phyloP scores from a whole-genome alignment of 805 yeast species.

The Saturnispora besseyi region DNA sequence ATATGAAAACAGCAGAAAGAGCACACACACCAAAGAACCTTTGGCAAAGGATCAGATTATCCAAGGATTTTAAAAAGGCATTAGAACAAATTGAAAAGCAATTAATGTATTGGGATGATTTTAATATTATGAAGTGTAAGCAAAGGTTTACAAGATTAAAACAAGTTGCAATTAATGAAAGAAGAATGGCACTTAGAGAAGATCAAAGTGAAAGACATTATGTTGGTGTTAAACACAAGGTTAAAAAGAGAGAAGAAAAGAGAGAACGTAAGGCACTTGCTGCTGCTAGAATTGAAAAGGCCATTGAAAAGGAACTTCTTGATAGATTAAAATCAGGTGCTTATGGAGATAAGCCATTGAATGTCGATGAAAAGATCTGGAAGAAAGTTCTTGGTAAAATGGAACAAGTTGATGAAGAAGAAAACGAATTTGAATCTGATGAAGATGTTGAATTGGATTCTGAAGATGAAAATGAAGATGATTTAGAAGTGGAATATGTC shows the following conservation, averaged over 20 bases:
- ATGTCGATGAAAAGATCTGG: constrained; percentile 95
- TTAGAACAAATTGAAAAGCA: constrained; percentile 82
- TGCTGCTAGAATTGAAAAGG: constrained; percentile 94
- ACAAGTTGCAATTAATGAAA: constrained; percentile 91
- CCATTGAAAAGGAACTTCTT: constrained; percentile 89
- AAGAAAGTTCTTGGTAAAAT: constrained; percentile 76
- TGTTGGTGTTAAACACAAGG: constrained; percentile 89
- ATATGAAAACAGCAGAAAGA: constrained; percentile 97
- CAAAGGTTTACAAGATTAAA: constrained; percentile 91
- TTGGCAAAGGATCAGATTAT: constrained; percentile 91
- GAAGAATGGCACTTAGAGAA: constrained; percentile 82
- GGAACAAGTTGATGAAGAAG: constrained; percentile 49
- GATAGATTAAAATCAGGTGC: constrained; percentile 97
- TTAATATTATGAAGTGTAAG: constrained; percentile 85
- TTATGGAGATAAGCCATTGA: constrained; percentile 94
- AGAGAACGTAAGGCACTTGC: constrained; percentile 94
- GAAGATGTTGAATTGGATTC: constrained; percentile 46
- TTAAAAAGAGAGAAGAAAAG: constrained; percentile 85
- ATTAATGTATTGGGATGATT: constrained; percentile 87
- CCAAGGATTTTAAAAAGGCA: constrained; percentile 84
- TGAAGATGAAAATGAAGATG: constrained; percentile 47
- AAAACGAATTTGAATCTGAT: constrained; percentile 84
- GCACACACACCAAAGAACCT: constrained; percentile 88
- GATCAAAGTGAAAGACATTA: constrained; percentile 76
- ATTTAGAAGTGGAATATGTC: constrained; percentile 80